Evolutionary conservation across 2,329 filamentous ascomycete genomes (phyloP), one percentile per base, ranked within the genome.

Genomic region (Apiospora pterosperma): DNA sequence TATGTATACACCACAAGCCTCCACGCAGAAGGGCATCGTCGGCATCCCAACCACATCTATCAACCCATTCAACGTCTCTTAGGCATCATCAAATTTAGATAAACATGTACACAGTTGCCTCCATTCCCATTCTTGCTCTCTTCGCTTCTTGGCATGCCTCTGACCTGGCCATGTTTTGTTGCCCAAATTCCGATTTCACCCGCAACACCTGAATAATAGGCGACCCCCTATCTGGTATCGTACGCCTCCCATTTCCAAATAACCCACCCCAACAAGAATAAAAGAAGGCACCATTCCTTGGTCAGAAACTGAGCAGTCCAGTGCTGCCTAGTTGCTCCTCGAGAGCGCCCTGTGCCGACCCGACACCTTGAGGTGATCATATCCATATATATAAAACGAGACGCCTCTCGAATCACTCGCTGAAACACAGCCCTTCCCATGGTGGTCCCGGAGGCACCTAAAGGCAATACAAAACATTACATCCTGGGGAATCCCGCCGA

Each of bases 401-500:
- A 34, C 34, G 48, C 25, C 28, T 34, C 48, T 55, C 48, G 34
- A 55, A 55, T 34, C 48, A 28, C 28, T 55, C 28, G 48, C 48
- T 55, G 48, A 55, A 34, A 34, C 48, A 19, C 44, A 55, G 48
- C 28, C 48, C 48, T 34, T 34, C 48, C 28, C 19, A 19, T 55
- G 48, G 48, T 55, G 48, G 12, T 55, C 48, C 48, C 25, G 19
- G 25, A 55, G 48, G 48, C 48, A 55, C 48, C 28, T 31, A 11
- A 11, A 64, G 65, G 66, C 65, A 62, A 52, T 66, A 69, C 63
- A 67, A 70, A 64, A 68, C 64, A 69, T 67, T 67, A 69, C 44
- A 68, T 68, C 63, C 52, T 63, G 60, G 48, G 48, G 48, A 55
- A 55, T 55, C 16, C 48, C 48, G 28, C 28, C 48, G 16, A 55